A percentile compares a stretch with the other conserved stretches of the same genome.
phyloP scores from a whole-genome alignment of 345 rosid species.

The Litchi chinensis region DNA sequence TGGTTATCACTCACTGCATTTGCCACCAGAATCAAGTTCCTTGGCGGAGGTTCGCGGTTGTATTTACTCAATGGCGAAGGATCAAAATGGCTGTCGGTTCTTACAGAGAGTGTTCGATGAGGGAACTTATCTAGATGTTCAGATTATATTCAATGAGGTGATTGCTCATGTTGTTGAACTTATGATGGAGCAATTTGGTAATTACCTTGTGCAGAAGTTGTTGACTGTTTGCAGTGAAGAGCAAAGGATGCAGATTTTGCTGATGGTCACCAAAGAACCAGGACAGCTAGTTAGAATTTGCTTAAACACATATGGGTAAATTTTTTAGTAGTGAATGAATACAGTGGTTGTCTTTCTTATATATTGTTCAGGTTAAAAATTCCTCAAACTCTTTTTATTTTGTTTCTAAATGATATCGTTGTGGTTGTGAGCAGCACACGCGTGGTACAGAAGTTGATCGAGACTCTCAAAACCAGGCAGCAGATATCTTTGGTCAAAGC shows the following conservation, averaged over 20 bases:
- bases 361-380: constrained; percentile 2
- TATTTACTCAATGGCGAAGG: constrained; percentile 50
- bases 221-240: constrained; percentile 50
- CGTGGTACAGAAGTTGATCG: constrained; percentile 75
- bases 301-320: constrained; percentile 62
- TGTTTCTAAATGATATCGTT: constrained; percentile 17
- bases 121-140: constrained; percentile 41
- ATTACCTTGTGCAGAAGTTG: constrained; percentile 60
- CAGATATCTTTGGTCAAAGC: constrained; percentile 51
- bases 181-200: constrained; percentile 63
- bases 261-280: constrained; percentile 39
- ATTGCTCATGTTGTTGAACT: constrained; percentile 47
- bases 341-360: background rate
- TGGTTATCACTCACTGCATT: constrained; percentile 18
- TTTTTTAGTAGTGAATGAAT: background rate
- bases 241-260: constrained; percentile 44
- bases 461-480: constrained; percentile 59
- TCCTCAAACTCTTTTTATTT: background rate
- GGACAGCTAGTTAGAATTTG: constrained; percentile 47
- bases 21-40: constrained; percentile 33
- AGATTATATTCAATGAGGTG: constrained; percentile 39
- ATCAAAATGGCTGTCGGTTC: constrained; percentile 57
- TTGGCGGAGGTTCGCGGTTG: constrained; percentile 45
- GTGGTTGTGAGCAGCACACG: constrained; percentile 52
- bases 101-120: constrained; percentile 53